Conservation (phyloP, 768 basidiomycete genomes). For the Tephrocybe sp. region DNA sequence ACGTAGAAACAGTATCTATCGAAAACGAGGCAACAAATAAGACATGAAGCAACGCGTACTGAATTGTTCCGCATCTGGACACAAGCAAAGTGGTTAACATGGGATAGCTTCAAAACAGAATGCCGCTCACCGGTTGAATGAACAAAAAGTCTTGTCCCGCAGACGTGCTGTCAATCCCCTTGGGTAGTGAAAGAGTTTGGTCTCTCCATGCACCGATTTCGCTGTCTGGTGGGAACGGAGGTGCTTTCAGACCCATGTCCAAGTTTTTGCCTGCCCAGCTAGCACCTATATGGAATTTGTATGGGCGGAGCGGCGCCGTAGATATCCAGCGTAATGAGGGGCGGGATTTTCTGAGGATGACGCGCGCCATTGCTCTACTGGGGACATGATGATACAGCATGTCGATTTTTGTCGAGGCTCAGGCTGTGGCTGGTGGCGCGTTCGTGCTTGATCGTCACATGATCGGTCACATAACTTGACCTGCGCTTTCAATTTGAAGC, state of each 20-base stretch:
- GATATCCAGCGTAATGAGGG: constrained; percentile 14
- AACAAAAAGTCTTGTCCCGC: constrained; percentile 53
- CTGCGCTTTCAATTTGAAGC: too few relatives aligned
- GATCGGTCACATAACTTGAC: neutral
- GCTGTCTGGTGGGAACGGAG: constrained; percentile 56
- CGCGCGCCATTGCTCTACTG: constrained; percentile 13
- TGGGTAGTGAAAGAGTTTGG: constrained; percentile 48
- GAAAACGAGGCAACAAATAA: constrained; percentile 22
- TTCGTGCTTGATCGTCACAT: constrained; percentile 11
- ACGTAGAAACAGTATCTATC: constrained; percentile 3
- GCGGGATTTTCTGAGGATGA: constrained; percentile 13
- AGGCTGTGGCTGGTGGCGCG: neutral
- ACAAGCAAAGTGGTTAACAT: neutral
- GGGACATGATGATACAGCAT: constrained; percentile 12
- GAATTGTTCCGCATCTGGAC: constrained; percentile 73
- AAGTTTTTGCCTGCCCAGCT: constrained; percentile 73
- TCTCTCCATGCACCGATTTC: constrained; percentile 71
- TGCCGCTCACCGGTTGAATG: constrained; percentile 59
- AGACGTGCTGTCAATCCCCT: constrained; percentile 33
- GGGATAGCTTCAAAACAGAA: neutral
- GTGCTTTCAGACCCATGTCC: constrained; percentile 30
- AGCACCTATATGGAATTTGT: constrained; percentile 71
- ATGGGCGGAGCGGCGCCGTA: constrained; percentile 38
- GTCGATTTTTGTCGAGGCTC: too few relatives aligned
- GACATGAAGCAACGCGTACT: constrained; percentile 50